Evolutionary conservation across 73 alveolate genomes (phyloP).

Genomic region (Paramecium pentaurelia): DNA sequence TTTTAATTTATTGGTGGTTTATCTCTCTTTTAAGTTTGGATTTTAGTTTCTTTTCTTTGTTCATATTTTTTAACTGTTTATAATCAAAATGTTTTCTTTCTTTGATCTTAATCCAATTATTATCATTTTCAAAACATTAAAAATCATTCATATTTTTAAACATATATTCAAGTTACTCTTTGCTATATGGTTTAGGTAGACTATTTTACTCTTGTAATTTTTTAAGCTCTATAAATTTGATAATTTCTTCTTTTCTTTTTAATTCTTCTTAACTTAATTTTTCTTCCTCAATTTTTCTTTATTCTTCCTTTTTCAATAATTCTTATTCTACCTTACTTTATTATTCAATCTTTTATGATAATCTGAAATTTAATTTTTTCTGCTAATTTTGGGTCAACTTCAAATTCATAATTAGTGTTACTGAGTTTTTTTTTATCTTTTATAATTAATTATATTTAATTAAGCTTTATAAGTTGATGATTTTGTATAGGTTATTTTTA

Average conservation of each 20-base stretch:
- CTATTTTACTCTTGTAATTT: neutral
- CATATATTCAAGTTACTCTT: neutral
- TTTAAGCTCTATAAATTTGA: neutral
- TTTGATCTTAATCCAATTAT: neutral
- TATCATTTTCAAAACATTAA: neutral
- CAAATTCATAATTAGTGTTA: neutral
- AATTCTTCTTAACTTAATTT: neutral
- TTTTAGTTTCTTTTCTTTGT: neutral
- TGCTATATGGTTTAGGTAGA: neutral
- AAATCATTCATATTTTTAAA: neutral
- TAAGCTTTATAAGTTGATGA: neutral
- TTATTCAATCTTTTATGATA: neutral
- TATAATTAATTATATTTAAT: too few relatives aligned
- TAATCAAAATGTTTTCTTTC: neutral
- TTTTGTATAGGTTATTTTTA: neutral
- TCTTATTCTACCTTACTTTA: neutral
- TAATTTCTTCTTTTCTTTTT: neutral
- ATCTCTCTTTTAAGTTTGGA: neutral
- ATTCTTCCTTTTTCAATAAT: neutral
- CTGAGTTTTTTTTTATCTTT: neutral
- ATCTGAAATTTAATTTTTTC: neutral
- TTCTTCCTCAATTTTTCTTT: neutral
- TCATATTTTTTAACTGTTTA: neutral
- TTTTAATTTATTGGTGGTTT: neutral
- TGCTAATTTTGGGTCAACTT: neutral